Conservation (phyloP, 352 stramenopile genomes). For the Globisporangium mamillatum region DNA sequence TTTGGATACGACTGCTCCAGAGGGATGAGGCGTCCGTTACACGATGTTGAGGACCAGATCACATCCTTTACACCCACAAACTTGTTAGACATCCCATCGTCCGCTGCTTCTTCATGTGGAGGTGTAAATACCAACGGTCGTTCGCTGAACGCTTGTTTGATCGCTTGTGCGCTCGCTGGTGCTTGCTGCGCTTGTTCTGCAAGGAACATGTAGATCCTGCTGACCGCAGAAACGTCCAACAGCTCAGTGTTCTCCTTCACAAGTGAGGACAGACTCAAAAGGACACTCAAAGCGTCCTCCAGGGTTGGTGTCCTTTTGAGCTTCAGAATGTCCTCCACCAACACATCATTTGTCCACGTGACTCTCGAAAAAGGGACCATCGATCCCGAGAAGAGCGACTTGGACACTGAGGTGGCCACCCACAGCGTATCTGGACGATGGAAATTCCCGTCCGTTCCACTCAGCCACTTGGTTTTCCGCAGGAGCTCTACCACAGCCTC, state of each 20-base stretch:
- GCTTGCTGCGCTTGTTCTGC: conserved; percentile 25
- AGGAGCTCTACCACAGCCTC: conserved; percentile 5
- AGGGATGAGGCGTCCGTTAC: conserved; percentile 27
- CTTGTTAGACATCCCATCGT: not conserved
- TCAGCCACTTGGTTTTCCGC: conserved; percentile 31
- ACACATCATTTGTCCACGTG: conserved; percentile 33
- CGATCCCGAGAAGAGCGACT: conserved; percentile 33
- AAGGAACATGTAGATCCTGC: conserved; percentile 39
- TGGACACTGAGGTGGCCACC: conserved; percentile 29
- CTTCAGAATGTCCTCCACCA: conserved; percentile 35
- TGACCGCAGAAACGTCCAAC: conserved; percentile 25
- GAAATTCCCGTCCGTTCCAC: conserved; percentile 37
- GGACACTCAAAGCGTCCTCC: conserved; percentile 40
- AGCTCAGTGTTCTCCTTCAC: conserved; percentile 6
- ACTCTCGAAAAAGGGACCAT: conserved; percentile 49
- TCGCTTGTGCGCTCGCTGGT: conserved; percentile 5
- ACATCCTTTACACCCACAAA: conserved; percentile 31
- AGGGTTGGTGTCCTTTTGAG: conserved; percentile 40
- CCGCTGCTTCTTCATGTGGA: not conserved
- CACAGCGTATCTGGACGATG: conserved; percentile 41
- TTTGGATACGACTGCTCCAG: conserved; percentile 59
- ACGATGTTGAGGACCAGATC: conserved; percentile 44
- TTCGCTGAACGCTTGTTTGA: conserved; percentile 27
- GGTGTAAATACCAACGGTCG: conserved; percentile 30
- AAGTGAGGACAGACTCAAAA: conserved; percentile 30